These are phyloP conservation scores for Aspergillus sparsus DNA, from an alignment of 495 filamentous ascomycete species.

Conservation along the genomic window DNA sequence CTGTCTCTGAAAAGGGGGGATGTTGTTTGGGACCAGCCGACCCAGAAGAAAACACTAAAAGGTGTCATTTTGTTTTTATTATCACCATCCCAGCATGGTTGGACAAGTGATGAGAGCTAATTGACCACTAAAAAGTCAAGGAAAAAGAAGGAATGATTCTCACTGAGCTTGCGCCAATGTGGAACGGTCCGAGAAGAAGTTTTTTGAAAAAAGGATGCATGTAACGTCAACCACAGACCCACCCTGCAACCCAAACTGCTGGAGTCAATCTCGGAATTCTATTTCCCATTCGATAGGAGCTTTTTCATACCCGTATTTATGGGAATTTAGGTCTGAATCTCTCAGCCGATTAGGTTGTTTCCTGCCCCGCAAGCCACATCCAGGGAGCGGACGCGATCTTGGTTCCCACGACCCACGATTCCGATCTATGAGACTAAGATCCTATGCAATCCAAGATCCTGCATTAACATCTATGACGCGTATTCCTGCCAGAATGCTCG, in stretches of 20 bases:
- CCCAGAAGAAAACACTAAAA: no score
- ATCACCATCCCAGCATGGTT: no score
- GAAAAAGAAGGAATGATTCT: no score
- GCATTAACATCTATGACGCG: no score
- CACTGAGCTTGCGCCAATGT: not conserved
- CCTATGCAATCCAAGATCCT: not conserved
- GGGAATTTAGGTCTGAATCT: not conserved
- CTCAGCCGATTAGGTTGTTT: not conserved
- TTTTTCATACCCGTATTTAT: not conserved
- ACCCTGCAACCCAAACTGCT: not conserved
- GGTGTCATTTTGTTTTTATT: no score
- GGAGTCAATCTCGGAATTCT: not conserved
- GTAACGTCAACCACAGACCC: constrained; percentile 1
- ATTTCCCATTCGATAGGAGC: not conserved
- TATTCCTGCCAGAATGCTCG: no score
- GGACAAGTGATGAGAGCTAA: no score
- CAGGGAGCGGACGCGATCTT: not conserved
- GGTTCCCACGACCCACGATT: not conserved
- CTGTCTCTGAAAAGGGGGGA: no score
- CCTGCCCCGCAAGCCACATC: not conserved
- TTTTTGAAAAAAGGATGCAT: not conserved
- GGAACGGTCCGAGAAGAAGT: not conserved
- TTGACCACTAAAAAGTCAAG: no score
- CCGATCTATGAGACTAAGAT: not conserved
- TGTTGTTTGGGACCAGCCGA: no score